phyloP scores from a whole-genome alignment of 2,329 filamentous ascomycete genomes.

The Colletotrichum sojae region DNA sequence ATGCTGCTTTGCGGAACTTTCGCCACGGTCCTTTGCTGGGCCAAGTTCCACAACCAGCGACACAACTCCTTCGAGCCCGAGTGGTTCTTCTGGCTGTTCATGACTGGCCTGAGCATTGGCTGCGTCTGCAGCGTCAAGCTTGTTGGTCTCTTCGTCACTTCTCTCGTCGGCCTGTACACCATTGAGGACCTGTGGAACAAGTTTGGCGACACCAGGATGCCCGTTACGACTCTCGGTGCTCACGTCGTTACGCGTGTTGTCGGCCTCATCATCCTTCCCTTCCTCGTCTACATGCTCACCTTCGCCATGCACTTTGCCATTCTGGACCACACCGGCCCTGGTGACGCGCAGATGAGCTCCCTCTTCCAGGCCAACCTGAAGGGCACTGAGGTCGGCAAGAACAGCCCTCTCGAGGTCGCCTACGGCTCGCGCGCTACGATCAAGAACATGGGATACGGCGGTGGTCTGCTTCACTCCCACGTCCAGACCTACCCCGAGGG shows the following conservation, averaged over 20 bases:
- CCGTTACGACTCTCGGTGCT: slow-evolving; percentile 78
- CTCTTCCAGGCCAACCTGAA: slow-evolving; percentile 97
- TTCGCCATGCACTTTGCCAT: slow-evolving; percentile 97
- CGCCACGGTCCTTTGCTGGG: slow-evolving; percentile 96
- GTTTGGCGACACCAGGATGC: slow-evolving; percentile 95
- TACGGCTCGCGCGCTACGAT: slow-evolving; percentile 90
- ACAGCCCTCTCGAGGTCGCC: slow-evolving; percentile 93
- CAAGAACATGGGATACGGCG: slow-evolving; percentile 99
- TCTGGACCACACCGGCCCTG: slow-evolving; percentile 92
- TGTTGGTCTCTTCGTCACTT: slow-evolving; percentile 95
- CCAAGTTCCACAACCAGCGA: slow-evolving; percentile 93
- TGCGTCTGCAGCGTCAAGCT: slow-evolving; percentile 99
- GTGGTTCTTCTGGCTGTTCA: slow-evolving; percentile 95
- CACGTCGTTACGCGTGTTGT: slow-evolving; percentile 86
- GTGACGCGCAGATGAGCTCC: slow-evolving; percentile 99
- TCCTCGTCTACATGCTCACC: slow-evolving; percentile 94
- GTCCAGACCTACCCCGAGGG: slow-evolving; percentile 96
- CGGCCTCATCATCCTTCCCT: slow-evolving; percentile 89
- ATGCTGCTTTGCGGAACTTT: slow-evolving; percentile 99
- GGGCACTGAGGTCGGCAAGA: slow-evolving; percentile 93
- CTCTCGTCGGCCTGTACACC: slow-evolving; percentile 95
- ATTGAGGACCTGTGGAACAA: slow-evolving; percentile 98
- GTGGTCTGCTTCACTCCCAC: slow-evolving; percentile 95
- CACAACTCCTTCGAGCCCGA: slow-evolving; percentile 88
- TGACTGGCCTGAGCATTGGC: slow-evolving; percentile 95